Evolutionary conservation across 2,329 filamentous ascomycete genomes (phyloP), one percentile per base, ranked within the genome.

Genomic region (Nannizziopsis barbatae): DNA sequence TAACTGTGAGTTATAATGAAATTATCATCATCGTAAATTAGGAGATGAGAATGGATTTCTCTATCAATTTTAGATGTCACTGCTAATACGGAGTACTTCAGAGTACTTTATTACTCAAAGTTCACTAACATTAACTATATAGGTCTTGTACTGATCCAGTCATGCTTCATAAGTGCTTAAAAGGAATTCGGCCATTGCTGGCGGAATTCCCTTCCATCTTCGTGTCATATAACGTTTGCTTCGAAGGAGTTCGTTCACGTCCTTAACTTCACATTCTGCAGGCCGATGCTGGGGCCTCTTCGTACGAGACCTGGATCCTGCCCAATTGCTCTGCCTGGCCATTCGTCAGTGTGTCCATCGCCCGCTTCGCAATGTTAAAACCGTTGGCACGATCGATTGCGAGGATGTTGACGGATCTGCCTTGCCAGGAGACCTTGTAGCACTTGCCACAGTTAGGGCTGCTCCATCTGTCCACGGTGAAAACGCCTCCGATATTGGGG

Each of bases 381-480:
- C 61, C 60, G 0, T 61, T 68, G 2, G 67, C 58, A 52, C 65
- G 62, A 55, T 77, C 75, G 38, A 77, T 63, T 1, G 69, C 75
- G 12, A 72, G 61, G 18, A 76, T 62, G 52, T 71, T 69, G 59
- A 77, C 68, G 3, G 59, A 60, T 39, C 65, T 69, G 27, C 56
- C 52, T 45, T 67, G 62, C 60, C 71, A 77, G 39, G 65, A 68
- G 47, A 77, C 55, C 45, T 65, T 59, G 59, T 74, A 76, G 65
- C 75, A 77, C 39, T 68, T 71, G 42, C 74, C 74, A 58, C 75
- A 77, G 60, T 72, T 64, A 12, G 59, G 52, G 43, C 61, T 65
- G 55, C 71, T 70, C 70, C 70, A 76, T 42, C 66, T 69, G 1
- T 51, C 56, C 47, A 76, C 61, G 50, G 71, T 73, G 51, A 66